A percentile compares a stretch with the other conserved stretches of the same genome.
These are phyloP conservation scores for Physcia stellaris DNA, from an alignment of 495 filamentous ascomycete species.

Conservation along the genomic window DNA sequence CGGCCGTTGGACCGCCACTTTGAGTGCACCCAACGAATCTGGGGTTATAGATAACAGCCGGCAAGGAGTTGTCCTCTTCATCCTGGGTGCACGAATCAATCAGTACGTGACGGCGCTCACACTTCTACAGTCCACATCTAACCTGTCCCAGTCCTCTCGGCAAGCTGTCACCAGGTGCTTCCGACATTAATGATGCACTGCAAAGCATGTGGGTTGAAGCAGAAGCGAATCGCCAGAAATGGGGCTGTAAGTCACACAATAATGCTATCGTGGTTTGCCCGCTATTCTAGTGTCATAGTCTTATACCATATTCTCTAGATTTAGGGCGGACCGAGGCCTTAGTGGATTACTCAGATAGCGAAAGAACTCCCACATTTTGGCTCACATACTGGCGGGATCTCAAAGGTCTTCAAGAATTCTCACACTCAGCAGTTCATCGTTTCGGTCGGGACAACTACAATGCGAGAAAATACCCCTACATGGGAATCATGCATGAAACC, in stretches of 20 bases:
- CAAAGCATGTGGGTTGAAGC: constrained; percentile 14
- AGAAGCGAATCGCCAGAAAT: constrained; percentile 12
- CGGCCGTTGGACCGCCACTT: constrained; percentile 3
- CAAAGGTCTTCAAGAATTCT: constrained; percentile 13
- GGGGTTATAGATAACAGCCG: background rate
- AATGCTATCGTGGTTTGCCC: background rate
- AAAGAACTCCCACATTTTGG: constrained; percentile 10
- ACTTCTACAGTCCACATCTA: background rate
- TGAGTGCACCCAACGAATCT: constrained; percentile 1
- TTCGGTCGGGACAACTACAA: constrained; percentile 3
- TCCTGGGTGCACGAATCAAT: constrained; percentile 12
- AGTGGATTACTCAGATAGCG: constrained; percentile 10
- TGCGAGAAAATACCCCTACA: constrained; percentile 11
- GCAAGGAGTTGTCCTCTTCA: constrained; percentile 13
- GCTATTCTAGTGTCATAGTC: background rate
- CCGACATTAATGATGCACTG: constrained; percentile 4
- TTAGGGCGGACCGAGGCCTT: constrained; percentile 10
- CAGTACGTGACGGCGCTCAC: constrained; percentile 6
- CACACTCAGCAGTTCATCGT: constrained; percentile 5
- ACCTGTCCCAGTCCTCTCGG: constrained; percentile 8
- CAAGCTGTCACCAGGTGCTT: constrained; percentile 8
- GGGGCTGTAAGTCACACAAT: constrained; percentile 12
- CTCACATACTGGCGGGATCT: constrained; percentile 15
- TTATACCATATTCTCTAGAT: constrained; percentile 3
- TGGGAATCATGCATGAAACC: constrained; percentile 16